These are phyloP conservation scores for Salix koriyanagi DNA, from an alignment of 345 rosid species.

Conservation along the genomic window DNA sequence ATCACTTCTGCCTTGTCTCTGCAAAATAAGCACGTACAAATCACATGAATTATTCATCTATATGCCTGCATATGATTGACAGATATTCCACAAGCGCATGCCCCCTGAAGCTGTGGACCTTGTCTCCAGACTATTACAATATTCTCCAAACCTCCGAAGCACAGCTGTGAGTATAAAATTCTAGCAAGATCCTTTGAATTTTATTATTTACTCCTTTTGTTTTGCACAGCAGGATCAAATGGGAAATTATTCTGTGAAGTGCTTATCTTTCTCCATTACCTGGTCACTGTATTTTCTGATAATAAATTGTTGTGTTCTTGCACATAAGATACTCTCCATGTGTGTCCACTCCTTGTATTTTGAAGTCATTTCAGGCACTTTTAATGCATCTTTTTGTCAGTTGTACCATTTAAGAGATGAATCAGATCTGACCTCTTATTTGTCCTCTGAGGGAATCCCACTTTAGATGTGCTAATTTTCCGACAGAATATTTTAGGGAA, in stretches of 20 bases:
- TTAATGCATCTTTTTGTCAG: neutral
- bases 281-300: neutral
- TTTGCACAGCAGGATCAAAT: neutral
- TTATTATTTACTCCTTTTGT: neutral
- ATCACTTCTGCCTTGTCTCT: neutral
- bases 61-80: slow-evolving; percentile 6
- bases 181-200: neutral
- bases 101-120: slow-evolving; percentile 98
- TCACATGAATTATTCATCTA: neutral
- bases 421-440: neutral
- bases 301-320: neutral
- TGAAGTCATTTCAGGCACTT: neutral
- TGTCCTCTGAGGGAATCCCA: neutral
- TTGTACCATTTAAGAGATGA: neutral
- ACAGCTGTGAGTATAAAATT: slow-evolving; percentile 63
- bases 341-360: neutral
- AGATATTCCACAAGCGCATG: slow-evolving; percentile 95
- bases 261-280: neutral
- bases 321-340: neutral
- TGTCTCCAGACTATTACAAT: slow-evolving; percentile 89
- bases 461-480: neutral
- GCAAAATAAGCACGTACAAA: neutral
- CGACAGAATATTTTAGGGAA: neutral
- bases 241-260: neutral
- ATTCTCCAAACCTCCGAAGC: slow-evolving; percentile 92